phyloP scores from a whole-genome alignment of 2,329 filamentous ascomycete genomes.

The Bipolaris oryzae region DNA sequence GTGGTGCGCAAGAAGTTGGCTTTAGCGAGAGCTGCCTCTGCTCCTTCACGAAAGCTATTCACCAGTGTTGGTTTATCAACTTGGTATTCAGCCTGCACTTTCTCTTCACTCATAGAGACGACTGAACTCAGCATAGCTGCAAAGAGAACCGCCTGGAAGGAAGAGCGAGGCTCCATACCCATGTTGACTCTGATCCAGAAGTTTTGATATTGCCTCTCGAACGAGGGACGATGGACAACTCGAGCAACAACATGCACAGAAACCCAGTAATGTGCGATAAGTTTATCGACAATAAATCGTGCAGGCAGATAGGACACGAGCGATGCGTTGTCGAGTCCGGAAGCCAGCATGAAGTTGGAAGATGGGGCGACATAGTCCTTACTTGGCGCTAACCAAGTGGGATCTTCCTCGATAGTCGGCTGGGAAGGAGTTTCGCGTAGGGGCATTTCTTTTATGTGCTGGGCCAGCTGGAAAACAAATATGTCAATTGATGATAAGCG shows the following conservation, averaged over 20 bases:
- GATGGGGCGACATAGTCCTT: constrained; percentile 70
- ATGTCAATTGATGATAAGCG: constrained; percentile 3
- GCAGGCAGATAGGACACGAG: constrained; percentile 68
- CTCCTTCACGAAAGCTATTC: constrained; percentile 61
- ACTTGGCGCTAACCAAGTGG: constrained; percentile 65
- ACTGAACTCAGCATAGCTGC: constrained; percentile 72
- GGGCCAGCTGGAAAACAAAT: constrained; percentile 29
- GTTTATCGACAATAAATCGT: constrained; percentile 62
- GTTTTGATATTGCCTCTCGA: constrained; percentile 66
- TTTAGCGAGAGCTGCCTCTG: constrained; percentile 70
- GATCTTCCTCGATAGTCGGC: constrained; percentile 21
- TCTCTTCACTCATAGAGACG: constrained; percentile 66
- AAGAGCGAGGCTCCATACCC: constrained; percentile 66
- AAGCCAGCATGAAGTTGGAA: constrained; percentile 70
- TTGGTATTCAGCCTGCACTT: constrained; percentile 60
- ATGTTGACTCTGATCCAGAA: constrained; percentile 69
- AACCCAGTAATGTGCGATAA: constrained; percentile 70
- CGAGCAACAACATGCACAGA: constrained; percentile 72
- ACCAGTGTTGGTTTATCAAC: constrained; percentile 64
- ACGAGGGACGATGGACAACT: constrained; percentile 70
- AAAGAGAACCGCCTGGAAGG: constrained; percentile 72
- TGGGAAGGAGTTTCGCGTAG: constrained; percentile 13
- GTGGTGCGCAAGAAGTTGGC: constrained; percentile 75
- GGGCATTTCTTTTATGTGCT: constrained; percentile 40
- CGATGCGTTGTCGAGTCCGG: constrained; percentile 50